phyloP scores from a whole-genome alignment of 805 yeast genomes.

The Hanseniaspora nectarophila region DNA sequence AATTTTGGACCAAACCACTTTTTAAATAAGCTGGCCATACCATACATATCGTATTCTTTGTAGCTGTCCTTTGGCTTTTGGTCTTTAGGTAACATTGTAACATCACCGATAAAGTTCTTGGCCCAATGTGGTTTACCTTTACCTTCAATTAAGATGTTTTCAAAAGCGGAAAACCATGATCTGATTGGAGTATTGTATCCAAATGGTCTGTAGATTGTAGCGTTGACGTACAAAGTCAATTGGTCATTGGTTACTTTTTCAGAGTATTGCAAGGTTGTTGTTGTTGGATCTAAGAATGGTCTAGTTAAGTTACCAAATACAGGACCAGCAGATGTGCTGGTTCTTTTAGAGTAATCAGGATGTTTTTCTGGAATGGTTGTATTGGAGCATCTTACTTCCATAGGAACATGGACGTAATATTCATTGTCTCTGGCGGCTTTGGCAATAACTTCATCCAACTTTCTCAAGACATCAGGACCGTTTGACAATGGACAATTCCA shows the following conservation, averaged over 20 bases:
- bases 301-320: conserved; percentile 72
- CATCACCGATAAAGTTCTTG: conserved; percentile 69
- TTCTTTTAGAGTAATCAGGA: conserved; percentile 43
- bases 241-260: conserved; percentile 50
- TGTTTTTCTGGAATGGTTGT: conserved; percentile 40
- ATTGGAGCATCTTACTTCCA: conserved; percentile 88
- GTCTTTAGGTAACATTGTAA: conserved; percentile 27
- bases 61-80: conserved; percentile 31
- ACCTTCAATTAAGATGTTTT: conserved; percentile 57
- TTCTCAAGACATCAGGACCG: conserved; percentile 59
- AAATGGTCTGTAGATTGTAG: conserved; percentile 95
- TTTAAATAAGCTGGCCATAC: conserved; percentile 54
- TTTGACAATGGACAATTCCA: conserved; percentile 86
- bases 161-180: conserved; percentile 77
- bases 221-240: conserved; percentile 76
- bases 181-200: conserved; percentile 57
- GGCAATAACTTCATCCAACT: conserved; percentile 50
- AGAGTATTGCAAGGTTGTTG: conserved; percentile 43
- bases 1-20: conserved; percentile 75
- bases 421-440: conserved; percentile 49
- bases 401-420: conserved; percentile 85
- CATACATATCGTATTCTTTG: conserved; percentile 63
- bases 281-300: conserved; percentile 74
- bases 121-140: conserved; percentile 99
- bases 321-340: conserved; percentile 55